Evolutionary conservation across 2,329 filamentous ascomycete species (phyloP), one percentile per base, ranked within the genome.

Genomic region (Lachnellula willkommii): DNA sequence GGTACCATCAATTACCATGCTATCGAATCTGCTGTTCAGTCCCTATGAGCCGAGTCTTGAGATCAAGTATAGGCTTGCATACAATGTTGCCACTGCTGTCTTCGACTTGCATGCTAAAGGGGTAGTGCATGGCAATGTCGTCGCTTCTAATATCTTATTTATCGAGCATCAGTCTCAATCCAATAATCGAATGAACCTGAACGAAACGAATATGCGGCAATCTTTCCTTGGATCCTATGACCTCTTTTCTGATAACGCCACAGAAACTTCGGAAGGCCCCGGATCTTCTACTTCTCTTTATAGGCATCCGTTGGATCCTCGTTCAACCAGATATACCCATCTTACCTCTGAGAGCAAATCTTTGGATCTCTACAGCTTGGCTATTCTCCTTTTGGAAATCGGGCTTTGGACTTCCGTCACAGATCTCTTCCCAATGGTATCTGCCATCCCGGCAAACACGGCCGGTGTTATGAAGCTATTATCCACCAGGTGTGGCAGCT

Each of bases 151-250:
- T 57, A 78, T 92, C 15, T 79, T 87, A 0, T 89, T 92, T 52
- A 84, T 80, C 42, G 71, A 69, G 35, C 58, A 65, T 55, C 64
- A 66, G 53, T 57, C 63, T 50, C 59, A 63, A 17, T 47, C 56
- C 9, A 55, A 50, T 15, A 62, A 56, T 43, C 56, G 53, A 22
- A 50, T 65, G 22, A 65, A 69, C 49, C 42, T 65, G 15, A 59
- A 52, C 35, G 59, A 65, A 57, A 75, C 84, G 15, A 84, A 89
- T 54, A 77, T 91, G 49, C 78, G 87, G 22, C 78, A 83, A 8
- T 88, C 88, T 2, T 78, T 89, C 3, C 74, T 91, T 45, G 86
- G 86, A 1, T 87, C 87, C 0, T 92, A 90, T 63, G 88, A 92
- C 60, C 71, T 91, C 3, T 93, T 92, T 66, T 83, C 68, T 32